Conservation (phyloP, 768 basidiomycete species). For the Calocybe indica region DNA sequence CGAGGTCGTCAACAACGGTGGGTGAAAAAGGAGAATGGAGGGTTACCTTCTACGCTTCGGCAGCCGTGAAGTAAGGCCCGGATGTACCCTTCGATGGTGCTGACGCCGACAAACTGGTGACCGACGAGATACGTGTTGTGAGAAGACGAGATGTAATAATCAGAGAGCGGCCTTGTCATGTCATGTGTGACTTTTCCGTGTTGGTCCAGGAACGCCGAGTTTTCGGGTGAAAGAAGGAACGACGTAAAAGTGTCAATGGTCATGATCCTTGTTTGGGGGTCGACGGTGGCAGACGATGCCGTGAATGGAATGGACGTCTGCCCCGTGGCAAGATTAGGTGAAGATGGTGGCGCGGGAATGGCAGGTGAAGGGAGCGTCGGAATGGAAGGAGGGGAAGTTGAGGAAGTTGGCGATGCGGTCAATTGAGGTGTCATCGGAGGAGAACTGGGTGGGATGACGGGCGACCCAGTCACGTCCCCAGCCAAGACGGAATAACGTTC, state of each 20-base stretch:
- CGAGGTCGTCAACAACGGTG: neutral
- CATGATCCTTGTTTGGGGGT: slow-evolving; percentile 21
- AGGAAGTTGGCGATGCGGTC: too few relatives aligned
- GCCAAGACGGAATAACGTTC: slow-evolving; percentile 23
- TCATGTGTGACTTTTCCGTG: slow-evolving; percentile 46
- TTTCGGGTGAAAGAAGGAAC: slow-evolving; percentile 19
- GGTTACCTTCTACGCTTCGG: slow-evolving; percentile 86
- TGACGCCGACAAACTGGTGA: slow-evolving; percentile 76
- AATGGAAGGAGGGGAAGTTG: too few relatives aligned
- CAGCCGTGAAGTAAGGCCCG: slow-evolving; percentile 83
- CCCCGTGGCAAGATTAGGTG: too few relatives aligned
- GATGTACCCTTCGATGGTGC: slow-evolving; percentile 87
- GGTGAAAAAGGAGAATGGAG: neutral
- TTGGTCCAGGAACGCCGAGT: slow-evolving; percentile 33
- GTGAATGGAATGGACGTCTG: neutral
- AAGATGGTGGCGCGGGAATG: too few relatives aligned
- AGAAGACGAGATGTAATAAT: slow-evolving; percentile 82
- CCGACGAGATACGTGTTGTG: slow-evolving; percentile 88
- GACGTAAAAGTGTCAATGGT: slow-evolving; percentile 61
- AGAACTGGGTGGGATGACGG: too few relatives aligned
- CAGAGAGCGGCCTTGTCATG: slow-evolving; percentile 81
- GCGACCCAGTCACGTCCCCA: neutral
- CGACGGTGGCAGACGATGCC: slow-evolving; percentile 1
- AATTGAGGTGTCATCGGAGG: too few relatives aligned
- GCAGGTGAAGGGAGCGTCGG: too few relatives aligned